Conservation (phyloP, 495 filamentous ascomycete genomes). For the Hypoxylon intermedium region DNA sequence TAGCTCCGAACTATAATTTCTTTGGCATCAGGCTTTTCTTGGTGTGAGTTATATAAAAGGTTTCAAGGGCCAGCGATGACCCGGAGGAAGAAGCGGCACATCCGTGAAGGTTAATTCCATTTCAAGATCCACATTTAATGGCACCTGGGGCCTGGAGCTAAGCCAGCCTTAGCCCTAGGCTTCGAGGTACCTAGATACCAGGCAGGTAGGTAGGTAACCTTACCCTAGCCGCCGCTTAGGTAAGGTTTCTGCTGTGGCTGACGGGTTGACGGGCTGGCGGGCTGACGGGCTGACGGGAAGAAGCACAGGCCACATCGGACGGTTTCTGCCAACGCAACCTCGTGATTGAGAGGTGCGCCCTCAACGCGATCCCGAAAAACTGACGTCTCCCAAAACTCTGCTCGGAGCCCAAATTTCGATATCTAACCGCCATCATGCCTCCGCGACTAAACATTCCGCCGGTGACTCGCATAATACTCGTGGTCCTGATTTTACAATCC, state of each 20-base stretch:
- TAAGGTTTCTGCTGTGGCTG: constrained; percentile 18
- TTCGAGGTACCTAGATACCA: too few relatives aligned
- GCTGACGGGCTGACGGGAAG: too few relatives aligned
- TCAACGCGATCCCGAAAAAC: constrained; percentile 34
- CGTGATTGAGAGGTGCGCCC: constrained; percentile 27
- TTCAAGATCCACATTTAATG: constrained; percentile 10
- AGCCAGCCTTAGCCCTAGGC: not conserved
- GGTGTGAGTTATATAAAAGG: not conserved
- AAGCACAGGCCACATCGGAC: constrained; percentile 27
- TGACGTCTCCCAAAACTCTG: constrained; percentile 26
- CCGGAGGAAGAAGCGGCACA: constrained; percentile 20
- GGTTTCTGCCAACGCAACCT: constrained; percentile 15
- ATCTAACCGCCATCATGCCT: constrained; percentile 63
- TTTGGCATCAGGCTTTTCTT: too few relatives aligned
- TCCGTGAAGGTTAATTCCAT: constrained; percentile 28
- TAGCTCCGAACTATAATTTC: not conserved
- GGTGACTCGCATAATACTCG: constrained; percentile 81
- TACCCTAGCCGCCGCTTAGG: not conserved
- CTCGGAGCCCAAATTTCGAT: constrained; percentile 21
- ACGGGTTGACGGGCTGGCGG: too few relatives aligned
- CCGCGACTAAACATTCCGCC: constrained; percentile 91
- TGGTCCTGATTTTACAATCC: constrained; percentile 75
- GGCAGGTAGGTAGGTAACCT: too few relatives aligned
- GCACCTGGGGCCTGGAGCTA: constrained; percentile 2
- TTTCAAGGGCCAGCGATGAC: not conserved